A percentile compares a stretch with the other conserved stretches of the same genome.
phyloP scores from a whole-genome alignment of 1,139 yeast species.

The Blastobotrys serpentis region DNA sequence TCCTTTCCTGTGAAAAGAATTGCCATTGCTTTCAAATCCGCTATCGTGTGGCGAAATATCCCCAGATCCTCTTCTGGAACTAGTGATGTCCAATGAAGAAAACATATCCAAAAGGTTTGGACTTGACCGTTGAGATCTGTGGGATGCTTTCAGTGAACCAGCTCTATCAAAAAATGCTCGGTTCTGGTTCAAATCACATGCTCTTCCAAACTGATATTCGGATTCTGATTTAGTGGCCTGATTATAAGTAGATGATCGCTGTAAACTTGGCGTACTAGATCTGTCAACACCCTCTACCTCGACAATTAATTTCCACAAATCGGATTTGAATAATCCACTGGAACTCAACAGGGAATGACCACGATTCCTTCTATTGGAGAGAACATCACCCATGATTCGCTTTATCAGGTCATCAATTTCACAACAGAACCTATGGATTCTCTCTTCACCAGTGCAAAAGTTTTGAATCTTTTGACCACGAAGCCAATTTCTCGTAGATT shows the following conservation, averaged over 20 bases:
- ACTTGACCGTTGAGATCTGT: slow-evolving; percentile 31
- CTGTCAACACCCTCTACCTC: slow-evolving; percentile 32
- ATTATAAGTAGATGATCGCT: slow-evolving; percentile 21
- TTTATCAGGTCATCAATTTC: slow-evolving; percentile 39
- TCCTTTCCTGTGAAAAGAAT: slow-evolving; percentile 11
- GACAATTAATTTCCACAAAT: slow-evolving; percentile 32
- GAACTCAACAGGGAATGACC: slow-evolving; percentile 34
- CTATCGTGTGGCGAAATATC: slow-evolving; percentile 19
- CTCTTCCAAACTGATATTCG: slow-evolving; percentile 12
- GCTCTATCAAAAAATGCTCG: slow-evolving; percentile 1
- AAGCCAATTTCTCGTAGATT: slow-evolving; percentile 36
- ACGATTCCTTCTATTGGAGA: slow-evolving; percentile 27
- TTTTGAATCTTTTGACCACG: slow-evolving; percentile 38
- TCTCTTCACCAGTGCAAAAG: slow-evolving; percentile 40
- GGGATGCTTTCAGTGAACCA: slow-evolving; percentile 14
- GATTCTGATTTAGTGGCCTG: slow-evolving; percentile 14
- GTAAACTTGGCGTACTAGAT: slow-evolving; percentile 23
- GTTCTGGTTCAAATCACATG: slow-evolving; percentile 5
- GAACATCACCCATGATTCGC: slow-evolving; percentile 36
- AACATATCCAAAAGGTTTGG: slow-evolving; percentile 34
- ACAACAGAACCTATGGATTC: slow-evolving; percentile 39
- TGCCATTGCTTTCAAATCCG: slow-evolving; percentile 18
- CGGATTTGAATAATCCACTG: slow-evolving; percentile 29
- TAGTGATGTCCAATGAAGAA: slow-evolving; percentile 24
- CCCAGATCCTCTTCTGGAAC: slow-evolving; percentile 15